A percentile compares a stretch with the other conserved stretches of the same genome.
These are phyloP conservation scores for Colletotrichum tanaceti DNA, from an alignment of 2,329 filamentous ascomycete genomes.

Conservation along the genomic window DNA sequence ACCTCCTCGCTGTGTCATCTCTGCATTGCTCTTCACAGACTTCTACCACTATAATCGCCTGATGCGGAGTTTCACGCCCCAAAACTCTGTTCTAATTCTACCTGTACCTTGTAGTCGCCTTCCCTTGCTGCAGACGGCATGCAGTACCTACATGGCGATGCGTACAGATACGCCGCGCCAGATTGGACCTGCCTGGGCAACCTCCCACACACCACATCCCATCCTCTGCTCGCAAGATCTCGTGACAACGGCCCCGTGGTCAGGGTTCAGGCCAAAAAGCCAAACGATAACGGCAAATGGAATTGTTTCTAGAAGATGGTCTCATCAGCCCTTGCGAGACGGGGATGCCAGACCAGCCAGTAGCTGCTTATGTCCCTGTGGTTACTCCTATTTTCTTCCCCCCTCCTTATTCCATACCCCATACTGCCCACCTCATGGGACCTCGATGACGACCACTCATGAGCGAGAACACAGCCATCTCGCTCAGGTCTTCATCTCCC, in stretches of 20 bases:
- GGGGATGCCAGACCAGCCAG: constrained; percentile 20
- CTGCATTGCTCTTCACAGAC: constrained; percentile 8
- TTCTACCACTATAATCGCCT: constrained; percentile 17
- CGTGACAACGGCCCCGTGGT: not conserved
- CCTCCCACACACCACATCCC: constrained; percentile 6
- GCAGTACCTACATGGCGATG: not conserved
- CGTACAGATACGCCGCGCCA: not conserved
- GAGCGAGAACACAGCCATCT: constrained; percentile 1
- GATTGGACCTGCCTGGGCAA: not conserved
- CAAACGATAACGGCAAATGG: constrained; percentile 11
- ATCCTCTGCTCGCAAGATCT: constrained; percentile 1
- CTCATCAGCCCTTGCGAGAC: constrained; percentile 23
- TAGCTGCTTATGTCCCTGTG: constrained; percentile 5
- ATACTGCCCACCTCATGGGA: constrained; percentile 11
- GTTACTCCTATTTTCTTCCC: constrained; percentile 3
- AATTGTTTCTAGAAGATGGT: constrained; percentile 35
- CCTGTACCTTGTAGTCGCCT: not conserved
- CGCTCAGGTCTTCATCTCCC: constrained; percentile 8
- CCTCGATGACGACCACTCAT: constrained; percentile 24
- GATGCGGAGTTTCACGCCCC: constrained; percentile 34
- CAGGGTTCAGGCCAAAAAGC: constrained; percentile 11
- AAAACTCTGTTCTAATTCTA: constrained; percentile 35
- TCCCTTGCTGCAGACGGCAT: not conserved
- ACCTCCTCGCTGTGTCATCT: not conserved
- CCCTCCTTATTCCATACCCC: constrained; percentile 17